phyloP scores from a whole-genome alignment of 2,329 filamentous ascomycete genomes.

The Colletotrichum navitas region DNA sequence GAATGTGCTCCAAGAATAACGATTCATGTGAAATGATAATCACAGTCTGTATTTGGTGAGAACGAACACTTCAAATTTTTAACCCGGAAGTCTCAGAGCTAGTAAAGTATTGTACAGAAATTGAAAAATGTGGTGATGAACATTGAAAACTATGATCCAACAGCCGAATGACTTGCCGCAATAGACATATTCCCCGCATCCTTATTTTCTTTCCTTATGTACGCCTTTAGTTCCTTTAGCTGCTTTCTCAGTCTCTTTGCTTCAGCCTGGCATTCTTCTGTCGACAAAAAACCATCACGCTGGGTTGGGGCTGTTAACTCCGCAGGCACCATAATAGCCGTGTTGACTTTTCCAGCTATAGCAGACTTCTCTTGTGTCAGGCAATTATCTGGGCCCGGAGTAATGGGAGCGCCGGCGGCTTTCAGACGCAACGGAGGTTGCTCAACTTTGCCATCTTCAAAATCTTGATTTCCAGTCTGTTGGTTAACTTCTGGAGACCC shows the following conservation, averaged over 20 bases:
- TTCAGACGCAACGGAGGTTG: rapidly evolving
- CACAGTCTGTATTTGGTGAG: neutral
- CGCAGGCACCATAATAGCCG: neutral
- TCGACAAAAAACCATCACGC: too few relatives aligned
- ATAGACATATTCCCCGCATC: neutral
- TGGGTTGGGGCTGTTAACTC: neutral
- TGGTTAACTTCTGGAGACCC: too few relatives aligned
- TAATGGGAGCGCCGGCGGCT: too few relatives aligned
- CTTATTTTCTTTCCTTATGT: neutral
- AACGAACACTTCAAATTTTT: neutral
- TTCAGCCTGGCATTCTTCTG: neutral
- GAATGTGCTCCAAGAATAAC: neutral
- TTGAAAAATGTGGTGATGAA: neutral
- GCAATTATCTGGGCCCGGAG: too few relatives aligned
- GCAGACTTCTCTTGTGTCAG: too few relatives aligned
- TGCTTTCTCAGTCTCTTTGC: neutral
- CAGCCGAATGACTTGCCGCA: neutral
- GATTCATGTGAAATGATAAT: neutral
- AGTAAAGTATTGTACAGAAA: neutral
- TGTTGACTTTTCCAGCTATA: neutral
- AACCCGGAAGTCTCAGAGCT: neutral
- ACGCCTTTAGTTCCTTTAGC: neutral
- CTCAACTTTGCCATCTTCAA: neutral
- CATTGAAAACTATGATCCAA: rapidly evolving
- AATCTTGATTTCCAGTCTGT: neutral